Evolutionary conservation across 164 flowering plant species (phyloP).

Genomic region (Vitis labrusca): DNA sequence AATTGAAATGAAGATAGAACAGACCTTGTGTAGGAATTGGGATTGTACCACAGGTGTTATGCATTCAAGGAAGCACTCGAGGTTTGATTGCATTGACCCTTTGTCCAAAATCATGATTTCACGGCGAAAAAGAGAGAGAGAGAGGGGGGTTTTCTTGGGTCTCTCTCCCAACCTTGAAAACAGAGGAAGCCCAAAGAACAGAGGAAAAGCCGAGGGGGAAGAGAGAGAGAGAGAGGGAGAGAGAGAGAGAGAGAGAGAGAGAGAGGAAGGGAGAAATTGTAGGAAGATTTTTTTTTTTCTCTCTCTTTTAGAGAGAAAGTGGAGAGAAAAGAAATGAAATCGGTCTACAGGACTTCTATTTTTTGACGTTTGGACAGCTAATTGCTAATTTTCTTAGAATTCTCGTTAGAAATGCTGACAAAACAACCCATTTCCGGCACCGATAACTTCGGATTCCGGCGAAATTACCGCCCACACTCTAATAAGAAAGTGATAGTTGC

Average conservation of each 20-base stretch:
- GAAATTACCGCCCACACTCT: neutral
- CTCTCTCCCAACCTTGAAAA: conserved; percentile 31
- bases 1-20: neutral
- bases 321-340: conserved; percentile 19
- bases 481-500: neutral
- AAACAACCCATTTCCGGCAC: conserved; percentile 2
- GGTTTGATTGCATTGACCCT: conserved; percentile 66
- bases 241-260: conserved; percentile 10
- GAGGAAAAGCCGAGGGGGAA: neutral
- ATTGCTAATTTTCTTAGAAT: conserved; percentile 7
- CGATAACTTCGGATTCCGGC: neutral
- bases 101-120: conserved; percentile 37
- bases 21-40: conserved; percentile 76
- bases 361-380: conserved; percentile 43
- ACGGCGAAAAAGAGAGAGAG: conserved; percentile 5
- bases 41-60: conserved; percentile 80
- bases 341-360: conserved; percentile 24
- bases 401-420: conserved; percentile 18
- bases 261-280: conserved; percentile 20
- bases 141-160: conserved; percentile 19
- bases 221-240: neutral
- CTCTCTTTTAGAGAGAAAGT: neutral
- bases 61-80: conserved; percentile 73
- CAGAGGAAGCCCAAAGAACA: conserved; percentile 10
- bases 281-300: conserved; percentile 18